These are phyloP conservation scores for Gentiana macrophylla DNA, from an alignment of 257 asterid genomes.

Conservation along the genomic window DNA sequence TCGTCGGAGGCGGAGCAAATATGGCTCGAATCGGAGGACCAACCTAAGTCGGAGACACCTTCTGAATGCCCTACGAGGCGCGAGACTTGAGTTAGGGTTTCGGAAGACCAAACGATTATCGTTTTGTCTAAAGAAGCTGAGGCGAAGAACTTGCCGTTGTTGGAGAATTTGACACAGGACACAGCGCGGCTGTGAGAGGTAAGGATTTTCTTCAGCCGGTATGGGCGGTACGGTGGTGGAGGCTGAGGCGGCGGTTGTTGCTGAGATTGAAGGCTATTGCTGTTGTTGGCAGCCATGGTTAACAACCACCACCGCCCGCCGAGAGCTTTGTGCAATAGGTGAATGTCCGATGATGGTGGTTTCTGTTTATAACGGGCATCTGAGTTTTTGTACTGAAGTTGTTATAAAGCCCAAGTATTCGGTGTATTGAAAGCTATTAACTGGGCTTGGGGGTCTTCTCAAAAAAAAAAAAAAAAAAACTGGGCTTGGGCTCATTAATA, in stretches of 20 bases:
- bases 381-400: too few species aligned
- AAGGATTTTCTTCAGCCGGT: constrained; percentile 49
- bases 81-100: constrained; percentile 47
- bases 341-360: too few species aligned
- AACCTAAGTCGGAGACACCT: constrained; percentile 75
- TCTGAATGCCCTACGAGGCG: constrained; percentile 68
- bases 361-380: too few species aligned
- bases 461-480: too few species aligned
- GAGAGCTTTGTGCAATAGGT: neutral
- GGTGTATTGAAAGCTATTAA: too few species aligned
- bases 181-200: constrained; percentile 51
- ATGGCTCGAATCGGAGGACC: constrained; percentile 88
- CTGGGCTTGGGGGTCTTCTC: too few species aligned
- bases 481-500: too few species aligned
- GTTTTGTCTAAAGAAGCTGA: constrained; percentile 87
- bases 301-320: constrained; percentile 2
- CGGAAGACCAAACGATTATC: constrained; percentile 64
- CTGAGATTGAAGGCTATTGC: constrained; percentile 8
- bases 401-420: too few species aligned
- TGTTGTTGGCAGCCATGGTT: constrained; percentile 36
- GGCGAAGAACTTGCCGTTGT: constrained; percentile 69
- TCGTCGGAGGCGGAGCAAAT: constrained; percentile 97
- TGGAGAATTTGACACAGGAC: constrained; percentile 70
- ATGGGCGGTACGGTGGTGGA: constrained; percentile 33
- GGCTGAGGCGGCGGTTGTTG: constrained; percentile 17